Evolutionary conservation across 148 eudicot genomes (phyloP), one percentile per base, ranked within the genome.

Genomic region (Rhododendron williamsianum): DNA sequence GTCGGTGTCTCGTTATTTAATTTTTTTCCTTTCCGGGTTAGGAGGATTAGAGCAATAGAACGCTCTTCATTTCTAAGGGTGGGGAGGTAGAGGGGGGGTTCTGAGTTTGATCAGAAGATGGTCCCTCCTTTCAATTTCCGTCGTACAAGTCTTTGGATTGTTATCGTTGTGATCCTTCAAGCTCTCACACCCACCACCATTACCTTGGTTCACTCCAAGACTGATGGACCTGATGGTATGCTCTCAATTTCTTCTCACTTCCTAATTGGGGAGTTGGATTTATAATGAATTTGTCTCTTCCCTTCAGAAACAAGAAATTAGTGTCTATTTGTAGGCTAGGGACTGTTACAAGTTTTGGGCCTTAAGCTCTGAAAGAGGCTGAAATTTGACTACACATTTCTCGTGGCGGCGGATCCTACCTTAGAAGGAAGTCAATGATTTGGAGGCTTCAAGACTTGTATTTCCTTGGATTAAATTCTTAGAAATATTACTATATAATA

Each of bases 201-300:
- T 56, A 86, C 89, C 82, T 84, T 88, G 81, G 92, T 89, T 69
- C 89, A 91, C 71, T 86, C 89, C 80, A 86, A 89, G 80, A 91
- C 92, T 63, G 88, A 91, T 83, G 83, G 86, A 30, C 80, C 86
- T 3, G 92, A 91, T 86, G 92, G 92, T 91, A 86, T n/a, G 35
- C 10, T 9, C 78, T 36, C 69, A 9, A 35, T 56, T 54, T 35
- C 71, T 16, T 8, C 9, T 77, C 30, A 23, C 3, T 38, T 76
- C n/a, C 79, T 7, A 16, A 16, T 38, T 19, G 43, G 79, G n/a
- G 21, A 18, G 27, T 38, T 41, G 78, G 45, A 74, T 74, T 72
- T 35, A 19, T 41, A 21, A 76, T 13, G 13, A 76, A 41, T 76
- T 38, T 76, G n/a, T 19, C 6, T 76, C 48, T 38, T 23, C 48